phyloP scores from a whole-genome alignment of 2,329 filamentous ascomycete species.

The Fusarium abutilonis region DNA sequence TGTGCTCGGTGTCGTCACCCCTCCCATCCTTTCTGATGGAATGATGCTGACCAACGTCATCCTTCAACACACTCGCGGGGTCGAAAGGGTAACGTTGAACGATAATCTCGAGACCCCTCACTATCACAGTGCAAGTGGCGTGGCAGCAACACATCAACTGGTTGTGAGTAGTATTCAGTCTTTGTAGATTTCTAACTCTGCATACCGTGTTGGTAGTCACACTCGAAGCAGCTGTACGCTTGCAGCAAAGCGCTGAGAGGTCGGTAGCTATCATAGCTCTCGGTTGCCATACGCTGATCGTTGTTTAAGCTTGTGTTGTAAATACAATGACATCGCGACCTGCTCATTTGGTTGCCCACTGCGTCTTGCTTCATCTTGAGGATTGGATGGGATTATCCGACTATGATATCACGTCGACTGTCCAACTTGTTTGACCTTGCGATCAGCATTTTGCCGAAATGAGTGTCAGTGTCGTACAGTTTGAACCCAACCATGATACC shows the following conservation, averaged over 20 bases:
- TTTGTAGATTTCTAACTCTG: not conserved
- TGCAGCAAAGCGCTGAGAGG: not conserved
- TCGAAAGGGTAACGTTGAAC: slow-evolving; percentile 29
- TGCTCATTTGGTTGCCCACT: not conserved
- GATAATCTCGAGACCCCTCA: slow-evolving; percentile 37
- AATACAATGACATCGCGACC: slow-evolving; percentile 13
- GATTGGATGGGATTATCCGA: slow-evolving; percentile 1
- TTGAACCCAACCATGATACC: not conserved
- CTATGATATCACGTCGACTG: slow-evolving; percentile 5
- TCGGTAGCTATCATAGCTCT: not conserved
- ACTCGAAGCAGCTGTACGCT: not conserved
- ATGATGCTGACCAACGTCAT: slow-evolving; percentile 46
- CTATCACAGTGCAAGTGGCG: slow-evolving; percentile 40
- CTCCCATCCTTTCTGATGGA: slow-evolving; percentile 10
- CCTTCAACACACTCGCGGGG: slow-evolving; percentile 21
- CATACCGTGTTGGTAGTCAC: slow-evolving; percentile 18
- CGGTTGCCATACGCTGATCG: slow-evolving; percentile 9
- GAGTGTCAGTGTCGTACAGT: too few species aligned
- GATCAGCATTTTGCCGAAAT: too few species aligned
- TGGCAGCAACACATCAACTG: not conserved
- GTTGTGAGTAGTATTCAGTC: fast-evolving
- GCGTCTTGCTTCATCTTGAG: not conserved
- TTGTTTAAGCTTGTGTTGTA: not conserved
- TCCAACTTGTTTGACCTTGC: not conserved
- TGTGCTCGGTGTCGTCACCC: slow-evolving; percentile 34